Evolutionary conservation across 148 eudicot species (phyloP).

Genomic region (Dysphania ambrosioides): DNA sequence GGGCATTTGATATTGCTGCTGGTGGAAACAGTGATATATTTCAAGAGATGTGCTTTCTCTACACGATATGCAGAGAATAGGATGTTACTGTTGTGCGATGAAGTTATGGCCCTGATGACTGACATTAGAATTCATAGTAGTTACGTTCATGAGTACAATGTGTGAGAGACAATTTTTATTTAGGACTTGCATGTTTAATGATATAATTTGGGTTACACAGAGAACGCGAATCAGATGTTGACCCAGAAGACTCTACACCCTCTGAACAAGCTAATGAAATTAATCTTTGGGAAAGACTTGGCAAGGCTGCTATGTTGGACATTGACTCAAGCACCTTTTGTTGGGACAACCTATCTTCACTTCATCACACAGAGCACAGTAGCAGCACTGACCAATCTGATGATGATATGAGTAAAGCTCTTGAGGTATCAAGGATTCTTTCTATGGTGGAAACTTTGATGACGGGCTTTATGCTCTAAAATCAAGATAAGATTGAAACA

Average conservation of each 20-base stretch:
- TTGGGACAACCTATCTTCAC: conserved; percentile 90
- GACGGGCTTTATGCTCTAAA: neutral
- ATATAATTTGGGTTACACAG: conserved; percentile 37
- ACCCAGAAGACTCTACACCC: conserved; percentile 36
- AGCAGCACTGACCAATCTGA: conserved; percentile 78
- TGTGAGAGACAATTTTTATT: neutral
- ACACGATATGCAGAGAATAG: neutral
- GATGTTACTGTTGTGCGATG: neutral
- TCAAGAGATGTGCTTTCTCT: neutral
- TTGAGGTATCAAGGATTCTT: conserved; percentile 55
- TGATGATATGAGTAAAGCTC: conserved; percentile 77
- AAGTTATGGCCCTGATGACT: neutral
- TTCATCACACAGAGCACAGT: conserved; percentile 89
- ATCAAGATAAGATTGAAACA: neutral
- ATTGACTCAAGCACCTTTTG: conserved; percentile 84
- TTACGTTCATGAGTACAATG: neutral
- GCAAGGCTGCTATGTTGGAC: conserved; percentile 81
- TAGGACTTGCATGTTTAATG: neutral
- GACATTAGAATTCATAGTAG: too few relatives aligned
- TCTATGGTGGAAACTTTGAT: neutral
- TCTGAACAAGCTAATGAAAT: conserved; percentile 60
- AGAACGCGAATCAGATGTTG: conserved; percentile 55
- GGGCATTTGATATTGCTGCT: neutral
- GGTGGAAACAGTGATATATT: neutral
- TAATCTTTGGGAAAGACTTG: conserved; percentile 83